phyloP scores from a whole-genome alignment of 306 rosid genomes.

The Begonia masoniana region DNA sequence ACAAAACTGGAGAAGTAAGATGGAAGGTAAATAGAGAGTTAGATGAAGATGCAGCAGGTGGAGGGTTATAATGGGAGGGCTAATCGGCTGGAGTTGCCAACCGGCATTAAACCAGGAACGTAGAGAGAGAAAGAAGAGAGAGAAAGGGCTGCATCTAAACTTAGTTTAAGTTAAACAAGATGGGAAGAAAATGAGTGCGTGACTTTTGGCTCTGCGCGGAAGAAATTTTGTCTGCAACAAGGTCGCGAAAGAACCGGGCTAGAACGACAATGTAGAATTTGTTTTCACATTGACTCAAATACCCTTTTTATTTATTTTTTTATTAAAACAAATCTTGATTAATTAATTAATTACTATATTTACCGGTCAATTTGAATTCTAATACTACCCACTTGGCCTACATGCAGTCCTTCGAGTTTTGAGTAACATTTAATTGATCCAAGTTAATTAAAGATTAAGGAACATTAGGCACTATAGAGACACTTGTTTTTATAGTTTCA shows the following conservation, averaged over 20 bases:
- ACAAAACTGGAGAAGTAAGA: conserved; percentile 1
- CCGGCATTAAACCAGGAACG: conserved; percentile 37
- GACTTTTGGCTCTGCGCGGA: conserved; percentile 54
- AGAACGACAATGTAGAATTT: conserved; percentile 29
- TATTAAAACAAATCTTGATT: conserved; percentile 1
- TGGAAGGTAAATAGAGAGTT: not conserved
- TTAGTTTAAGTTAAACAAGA: not conserved
- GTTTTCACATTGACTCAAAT: conserved; percentile 16
- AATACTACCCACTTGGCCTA: conserved; percentile 58
- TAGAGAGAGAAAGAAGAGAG: conserved; percentile 1
- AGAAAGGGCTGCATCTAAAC: not conserved
- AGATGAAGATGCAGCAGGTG: conserved; percentile 9
- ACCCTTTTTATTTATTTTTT: conserved; percentile 4
- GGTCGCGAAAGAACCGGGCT: conserved; percentile 84
- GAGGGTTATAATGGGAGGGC: conserved; percentile 20
- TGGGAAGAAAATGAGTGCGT: conserved; percentile 9
- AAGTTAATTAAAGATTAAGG: too few species aligned
- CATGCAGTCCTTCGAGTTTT: conserved; percentile 48
- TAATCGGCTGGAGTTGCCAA: conserved; percentile 31
- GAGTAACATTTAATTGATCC: too few species aligned
- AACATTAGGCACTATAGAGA: too few species aligned
- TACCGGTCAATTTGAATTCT: not conserved
- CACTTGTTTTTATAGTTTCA: too few species aligned
- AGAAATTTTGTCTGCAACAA: conserved; percentile 70
- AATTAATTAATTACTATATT: not conserved